These are phyloP conservation scores for Solanum pimpinellifolium DNA, from an alignment of 257 asterid species.

Conservation along the genomic window DNA sequence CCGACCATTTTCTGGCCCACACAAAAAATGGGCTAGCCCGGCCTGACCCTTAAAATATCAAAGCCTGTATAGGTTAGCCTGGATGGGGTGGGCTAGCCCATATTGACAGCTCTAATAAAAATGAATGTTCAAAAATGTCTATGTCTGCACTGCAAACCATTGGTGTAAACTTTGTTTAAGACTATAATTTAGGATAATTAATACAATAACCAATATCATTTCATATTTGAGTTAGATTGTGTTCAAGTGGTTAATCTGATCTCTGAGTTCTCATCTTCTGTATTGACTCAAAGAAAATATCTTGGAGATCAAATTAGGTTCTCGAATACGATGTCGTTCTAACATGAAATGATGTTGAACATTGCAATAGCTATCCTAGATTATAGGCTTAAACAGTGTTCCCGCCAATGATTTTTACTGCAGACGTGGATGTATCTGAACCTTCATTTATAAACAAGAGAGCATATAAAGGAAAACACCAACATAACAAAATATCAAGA, in stretches of 20 bases:
- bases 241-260: slow-evolving; percentile 51
- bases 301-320: slow-evolving; percentile 43
- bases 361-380: slow-evolving; percentile 52
- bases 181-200: slow-evolving; percentile 62
- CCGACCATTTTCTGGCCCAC: too few relatives aligned
- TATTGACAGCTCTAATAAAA: too few relatives aligned
- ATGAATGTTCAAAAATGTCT: slow-evolving; percentile 52
- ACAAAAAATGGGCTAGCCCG: too few relatives aligned
- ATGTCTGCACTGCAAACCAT: slow-evolving; percentile 39
- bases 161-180: slow-evolving; percentile 48
- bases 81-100: too few relatives aligned
- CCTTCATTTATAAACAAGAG: slow-evolving; percentile 25
- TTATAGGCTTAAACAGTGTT: slow-evolving; percentile 48
- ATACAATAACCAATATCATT: slow-evolving; percentile 23
- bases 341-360: slow-evolving; percentile 11
- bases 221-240: slow-evolving; percentile 82
- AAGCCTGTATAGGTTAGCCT: too few relatives aligned
- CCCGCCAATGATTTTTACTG: slow-evolving; percentile 44
- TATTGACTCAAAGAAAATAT: slow-evolving; percentile 3
- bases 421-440: slow-evolving; percentile 42
- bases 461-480: background rate
- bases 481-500: background rate
- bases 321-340: slow-evolving; percentile 29
- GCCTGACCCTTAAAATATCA: too few relatives aligned
- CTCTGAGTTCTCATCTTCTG: slow-evolving; percentile 32